Conservation (phyloP, 129 eudicot species). For the Helichrysum umbraculigerum region DNA sequence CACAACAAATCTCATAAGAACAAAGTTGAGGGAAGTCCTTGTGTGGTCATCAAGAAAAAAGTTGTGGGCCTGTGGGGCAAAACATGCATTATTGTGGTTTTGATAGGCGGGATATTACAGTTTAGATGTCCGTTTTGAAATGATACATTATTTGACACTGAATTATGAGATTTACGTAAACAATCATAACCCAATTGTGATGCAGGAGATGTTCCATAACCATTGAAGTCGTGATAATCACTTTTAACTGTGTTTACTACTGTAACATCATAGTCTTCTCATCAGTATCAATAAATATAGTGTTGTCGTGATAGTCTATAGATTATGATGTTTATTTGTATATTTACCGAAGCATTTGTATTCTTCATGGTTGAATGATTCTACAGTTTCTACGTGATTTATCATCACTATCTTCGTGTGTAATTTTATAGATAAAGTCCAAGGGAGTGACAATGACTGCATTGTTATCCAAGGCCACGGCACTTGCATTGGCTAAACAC, state of each 20-base stretch:
- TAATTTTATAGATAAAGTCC: constrained; percentile 57
- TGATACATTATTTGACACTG: background rate
- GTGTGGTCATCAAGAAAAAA: too few species aligned
- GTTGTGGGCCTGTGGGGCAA: too few species aligned
- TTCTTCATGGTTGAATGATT: constrained; percentile 10
- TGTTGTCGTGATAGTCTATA: background rate
- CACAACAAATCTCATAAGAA: background rate
- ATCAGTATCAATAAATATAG: background rate
- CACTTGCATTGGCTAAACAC: constrained; percentile 88
- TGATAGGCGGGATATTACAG: too few species aligned
- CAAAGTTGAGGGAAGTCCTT: too few species aligned
- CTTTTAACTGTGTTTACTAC: background rate
- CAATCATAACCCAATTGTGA: background rate
- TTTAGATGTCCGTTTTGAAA: background rate
- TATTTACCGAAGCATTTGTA: too few species aligned
- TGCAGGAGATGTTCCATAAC: background rate
- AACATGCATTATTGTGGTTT: too few species aligned
- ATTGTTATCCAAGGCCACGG: constrained; percentile 87
- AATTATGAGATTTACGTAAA: background rate
- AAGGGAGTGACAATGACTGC: constrained; percentile 99
- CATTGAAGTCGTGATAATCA: background rate
- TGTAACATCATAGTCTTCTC: background rate
- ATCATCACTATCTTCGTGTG: background rate
- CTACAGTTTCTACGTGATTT: background rate
- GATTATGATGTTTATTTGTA: background rate